phyloP scores from a whole-genome alignment of 352 stramenopile genomes.

The Peronospora destructor region DNA sequence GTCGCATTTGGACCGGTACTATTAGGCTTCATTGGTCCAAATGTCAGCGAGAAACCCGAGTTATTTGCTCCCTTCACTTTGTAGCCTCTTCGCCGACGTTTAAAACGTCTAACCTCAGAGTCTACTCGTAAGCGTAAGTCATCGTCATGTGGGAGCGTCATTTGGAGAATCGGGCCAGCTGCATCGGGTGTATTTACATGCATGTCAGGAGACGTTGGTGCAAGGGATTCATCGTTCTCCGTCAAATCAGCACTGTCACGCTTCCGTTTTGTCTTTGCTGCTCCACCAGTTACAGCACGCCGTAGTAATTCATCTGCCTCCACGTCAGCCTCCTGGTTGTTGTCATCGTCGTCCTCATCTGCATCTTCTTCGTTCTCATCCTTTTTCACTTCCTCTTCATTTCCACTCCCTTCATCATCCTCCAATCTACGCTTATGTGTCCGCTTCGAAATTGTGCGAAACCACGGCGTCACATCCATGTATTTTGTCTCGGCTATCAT shows the following conservation, averaged over 20 bases:
- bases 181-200: constrained; percentile 62
- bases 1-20: constrained; percentile 2
- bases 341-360: constrained; percentile 54
- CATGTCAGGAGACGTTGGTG: constrained; percentile 53
- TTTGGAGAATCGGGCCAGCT: constrained; percentile 35
- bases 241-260: constrained; percentile 30
- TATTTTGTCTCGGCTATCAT: constrained; percentile 62
- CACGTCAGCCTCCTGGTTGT: constrained; percentile 35
- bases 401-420: constrained; percentile 30
- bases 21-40: constrained; percentile 24
- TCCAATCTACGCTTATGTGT: constrained; percentile 35
- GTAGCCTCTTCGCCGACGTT: constrained; percentile 36
- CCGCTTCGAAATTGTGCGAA: constrained; percentile 39
- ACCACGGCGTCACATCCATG: constrained; percentile 48
- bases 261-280: constrained; percentile 45
- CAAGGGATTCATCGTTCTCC: constrained; percentile 60
- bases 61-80: constrained; percentile 20
- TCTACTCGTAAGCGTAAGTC: constrained; percentile 34
- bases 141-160: constrained; percentile 55
- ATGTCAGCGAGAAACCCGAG: constrained; percentile 24
- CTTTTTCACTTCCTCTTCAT: constrained; percentile 48
- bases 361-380: constrained; percentile 52
- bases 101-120: constrained; percentile 48
- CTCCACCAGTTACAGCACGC: constrained; percentile 16
- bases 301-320: constrained; percentile 39